These are phyloP conservation scores for Apostasia ramifera DNA, from an alignment of 106 monocot genomes.

Conservation along the genomic window DNA sequence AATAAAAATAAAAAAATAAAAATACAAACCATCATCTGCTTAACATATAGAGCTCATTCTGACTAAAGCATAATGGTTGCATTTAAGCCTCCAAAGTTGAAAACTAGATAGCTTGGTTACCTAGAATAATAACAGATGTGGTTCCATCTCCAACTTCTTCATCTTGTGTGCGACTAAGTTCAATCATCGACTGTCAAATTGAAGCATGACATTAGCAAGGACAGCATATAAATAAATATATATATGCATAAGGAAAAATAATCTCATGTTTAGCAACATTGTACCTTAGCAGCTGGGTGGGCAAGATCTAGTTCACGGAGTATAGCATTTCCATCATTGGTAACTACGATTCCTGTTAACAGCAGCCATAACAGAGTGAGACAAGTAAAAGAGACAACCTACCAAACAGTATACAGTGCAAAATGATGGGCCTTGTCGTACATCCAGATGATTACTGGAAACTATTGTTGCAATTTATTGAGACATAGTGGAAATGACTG, in stretches of 20 bases:
- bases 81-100: not conserved
- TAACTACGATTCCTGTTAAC: constrained; percentile 64
- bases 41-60: not conserved
- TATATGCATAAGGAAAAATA: not conserved
- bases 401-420: not conserved
- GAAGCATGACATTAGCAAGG: not conserved
- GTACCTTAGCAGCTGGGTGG: constrained; percentile 82
- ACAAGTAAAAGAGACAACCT: not conserved
- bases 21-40: no score
- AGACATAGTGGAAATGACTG: no score
- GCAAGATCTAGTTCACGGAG: constrained; percentile 73
- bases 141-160: constrained; percentile 89
- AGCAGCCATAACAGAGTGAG: constrained; percentile 1
- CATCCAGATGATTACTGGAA: no score
- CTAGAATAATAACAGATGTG: constrained; percentile 79
- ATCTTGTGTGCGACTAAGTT: constrained; percentile 80
- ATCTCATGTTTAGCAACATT: not conserved
- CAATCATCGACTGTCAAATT: constrained; percentile 61
- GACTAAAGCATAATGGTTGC: not conserved
- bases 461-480: no score
- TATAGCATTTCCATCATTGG: constrained; percentile 84
- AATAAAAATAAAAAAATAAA: no score
- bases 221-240: constrained; percentile 7
- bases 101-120: constrained; percentile 16
- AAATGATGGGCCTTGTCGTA: not conserved